Conservation (phyloP, 768 basidiomycete species). For the Saitozyma sp. region DNA sequence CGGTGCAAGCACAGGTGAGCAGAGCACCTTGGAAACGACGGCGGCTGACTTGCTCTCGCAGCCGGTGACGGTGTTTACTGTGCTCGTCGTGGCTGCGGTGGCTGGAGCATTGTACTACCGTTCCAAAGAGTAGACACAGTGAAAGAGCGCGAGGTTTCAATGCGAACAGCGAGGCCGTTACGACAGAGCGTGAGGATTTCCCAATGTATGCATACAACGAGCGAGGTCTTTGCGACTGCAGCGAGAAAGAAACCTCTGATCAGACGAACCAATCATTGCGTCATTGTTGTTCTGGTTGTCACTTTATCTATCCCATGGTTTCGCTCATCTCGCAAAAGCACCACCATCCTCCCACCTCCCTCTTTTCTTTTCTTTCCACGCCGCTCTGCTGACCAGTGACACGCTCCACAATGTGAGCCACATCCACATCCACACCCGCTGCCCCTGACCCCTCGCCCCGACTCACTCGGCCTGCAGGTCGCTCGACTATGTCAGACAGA, state of each 20-base stretch:
- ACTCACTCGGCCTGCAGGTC: too few relatives aligned
- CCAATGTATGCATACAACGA: too few relatives aligned
- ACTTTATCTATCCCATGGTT: neutral
- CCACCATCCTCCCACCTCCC: conserved; percentile 1
- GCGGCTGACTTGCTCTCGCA: conserved; percentile 2
- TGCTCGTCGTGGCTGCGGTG: conserved; percentile 34
- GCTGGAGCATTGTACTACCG: conserved; percentile 40
- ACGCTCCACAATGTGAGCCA: too few relatives aligned
- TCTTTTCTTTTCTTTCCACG: neutral
- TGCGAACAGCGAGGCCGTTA: neutral
- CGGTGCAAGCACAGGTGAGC: conserved; percentile 15
- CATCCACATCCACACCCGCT: too few relatives aligned
- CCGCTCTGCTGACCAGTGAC: neutral
- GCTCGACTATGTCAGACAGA: conserved; percentile 63
- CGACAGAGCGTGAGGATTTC: too few relatives aligned
- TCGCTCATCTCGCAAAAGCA: neutral
- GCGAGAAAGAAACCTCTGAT: neutral
- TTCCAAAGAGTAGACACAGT: conserved; percentile 26
- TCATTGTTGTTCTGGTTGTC: neutral
- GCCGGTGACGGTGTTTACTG: conserved; percentile 38
- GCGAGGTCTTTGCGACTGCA: too few relatives aligned
- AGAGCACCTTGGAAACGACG: neutral
- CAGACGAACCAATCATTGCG: neutral
- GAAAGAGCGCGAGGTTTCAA: neutral
- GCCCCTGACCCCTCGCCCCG: too few relatives aligned